These are phyloP conservation scores for Yarrowia divulgata DNA, from an alignment of 805 yeast genomes.

Conservation along the genomic window DNA sequence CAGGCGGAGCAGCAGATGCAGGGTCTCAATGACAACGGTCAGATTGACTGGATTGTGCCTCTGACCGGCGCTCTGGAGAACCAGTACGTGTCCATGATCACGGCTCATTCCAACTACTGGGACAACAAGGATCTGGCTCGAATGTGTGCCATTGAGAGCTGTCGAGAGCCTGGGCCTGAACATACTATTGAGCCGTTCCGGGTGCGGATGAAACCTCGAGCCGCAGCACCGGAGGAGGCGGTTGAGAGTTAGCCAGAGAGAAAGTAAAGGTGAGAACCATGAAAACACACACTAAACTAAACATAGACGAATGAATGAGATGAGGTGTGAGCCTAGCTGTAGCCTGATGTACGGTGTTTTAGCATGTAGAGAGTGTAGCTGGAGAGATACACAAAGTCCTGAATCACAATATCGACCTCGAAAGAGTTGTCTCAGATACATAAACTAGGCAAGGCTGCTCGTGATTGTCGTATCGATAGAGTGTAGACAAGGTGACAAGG, in stretches of 20 bases:
- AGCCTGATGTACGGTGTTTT: too few relatives aligned
- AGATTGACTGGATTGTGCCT: slow-evolving; percentile 78
- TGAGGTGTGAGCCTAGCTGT: neutral
- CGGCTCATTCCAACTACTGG: slow-evolving; percentile 90
- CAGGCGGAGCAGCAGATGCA: slow-evolving; percentile 53
- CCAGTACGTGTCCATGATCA: slow-evolving; percentile 79
- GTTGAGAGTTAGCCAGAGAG: neutral
- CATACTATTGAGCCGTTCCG: slow-evolving; percentile 45
- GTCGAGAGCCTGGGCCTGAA: slow-evolving; percentile 47
- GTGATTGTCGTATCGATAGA: neutral
- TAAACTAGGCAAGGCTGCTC: slow-evolving; percentile 1
- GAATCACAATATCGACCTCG: too few relatives aligned
- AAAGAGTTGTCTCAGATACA: neutral
- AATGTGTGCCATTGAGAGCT: slow-evolving; percentile 52
- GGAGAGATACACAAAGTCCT: too few relatives aligned
- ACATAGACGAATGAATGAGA: neutral
- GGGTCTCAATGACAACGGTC: slow-evolving; percentile 73
- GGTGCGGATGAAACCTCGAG: slow-evolving; percentile 41
- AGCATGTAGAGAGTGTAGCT: too few relatives aligned
- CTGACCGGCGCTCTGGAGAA: slow-evolving; percentile 70
- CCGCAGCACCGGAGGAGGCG: neutral
- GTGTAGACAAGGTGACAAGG: neutral
- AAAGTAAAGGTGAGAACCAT: too few relatives aligned
- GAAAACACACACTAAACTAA: too few relatives aligned
- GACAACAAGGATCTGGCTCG: slow-evolving; percentile 87